These are phyloP conservation scores for Dichomitus squalens DNA, from an alignment of 1,284 basidiomycete genomes.

Conservation along the genomic window DNA sequence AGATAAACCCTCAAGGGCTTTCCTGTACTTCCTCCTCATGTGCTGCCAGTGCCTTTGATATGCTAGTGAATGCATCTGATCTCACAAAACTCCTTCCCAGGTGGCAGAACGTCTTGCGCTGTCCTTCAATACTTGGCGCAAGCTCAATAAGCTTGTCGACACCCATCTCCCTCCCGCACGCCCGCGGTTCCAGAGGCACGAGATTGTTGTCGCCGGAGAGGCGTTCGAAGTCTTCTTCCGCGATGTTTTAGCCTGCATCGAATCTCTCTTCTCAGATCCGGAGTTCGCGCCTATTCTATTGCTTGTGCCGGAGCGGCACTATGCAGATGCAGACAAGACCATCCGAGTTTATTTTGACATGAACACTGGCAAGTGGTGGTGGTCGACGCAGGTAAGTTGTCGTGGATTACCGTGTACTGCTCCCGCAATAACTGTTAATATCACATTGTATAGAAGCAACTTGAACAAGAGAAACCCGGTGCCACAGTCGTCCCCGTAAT, in stretches of 20 bases:
- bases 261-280: background rate
- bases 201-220: conserved; percentile 28
- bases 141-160: conserved; percentile 37
- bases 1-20: too few species aligned
- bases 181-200: conserved; percentile 21
- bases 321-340: conserved; percentile 23
- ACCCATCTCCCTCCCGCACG: conserved; percentile 28
- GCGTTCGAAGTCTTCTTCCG: conserved; percentile 30
- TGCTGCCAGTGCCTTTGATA: too few species aligned
- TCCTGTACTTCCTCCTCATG: too few species aligned
- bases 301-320: conserved; percentile 36
- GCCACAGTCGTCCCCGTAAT: conserved; percentile 39
- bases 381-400: conserved; percentile 33
- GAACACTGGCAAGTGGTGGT: conserved; percentile 46
- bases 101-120: conserved; percentile 26
- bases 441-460: background rate
- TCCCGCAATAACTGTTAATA: too few species aligned
- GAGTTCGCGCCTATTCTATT: conserved; percentile 19
- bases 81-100: too few species aligned
- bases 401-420: background rate
- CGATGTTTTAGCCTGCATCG: conserved; percentile 21
- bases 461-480: background rate
- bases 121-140: conserved; percentile 29
- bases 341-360: conserved; percentile 36
- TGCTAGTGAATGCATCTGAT: background rate